Base-by-base conservation (phyloP, 257 asterid species). In the Petrea volubilis region DNA sequence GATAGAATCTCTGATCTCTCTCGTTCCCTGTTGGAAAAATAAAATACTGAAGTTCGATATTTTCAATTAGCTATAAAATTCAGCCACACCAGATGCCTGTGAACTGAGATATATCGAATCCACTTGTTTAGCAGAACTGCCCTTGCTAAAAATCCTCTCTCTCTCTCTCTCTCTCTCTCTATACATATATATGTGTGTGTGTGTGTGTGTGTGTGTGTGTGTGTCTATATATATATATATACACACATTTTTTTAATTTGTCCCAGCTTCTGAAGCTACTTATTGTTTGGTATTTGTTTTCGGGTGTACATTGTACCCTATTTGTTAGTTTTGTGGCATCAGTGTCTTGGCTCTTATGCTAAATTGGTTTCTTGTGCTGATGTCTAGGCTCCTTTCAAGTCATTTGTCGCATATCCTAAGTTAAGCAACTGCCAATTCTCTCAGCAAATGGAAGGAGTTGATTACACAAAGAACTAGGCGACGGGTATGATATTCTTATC, bases 361-460 rank as follows among this genome's bases (percentile, higher is more conserved):
- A 65, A 23, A 28, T 17, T 65, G 23, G 20, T 9, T n/a, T 18
- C n/a, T 18, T 9, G 6, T 46, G 10, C 27, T 31, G 28, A 12
- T 34, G 0, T 52, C 40, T 23, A 14, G 50, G 12, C 15, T 38
- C 23, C 41, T 12, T 3, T 51, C 7, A 15, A 7, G 17, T 33
- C 53, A 51, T 33, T 64, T 33, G 7, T 68, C 7, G 43, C 43
- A 23, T 25, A 21, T 23, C 41, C 29, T 53, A 23, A 68, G 64
- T 43, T 68, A 53, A 24, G 29, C 20, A 34, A 9, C 15, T 40
- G 43, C 11, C 21, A 0, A 38, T 70, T 44, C 68, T 47, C 38
- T 33, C 62, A 71, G 62, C n/a, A 24, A 56, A 47, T 49, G 28
- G 62, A 60, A 49, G 40, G 60, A 33, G 40, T 60, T 31, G 41